Base-by-base conservation (phyloP, 768 basidiomycete genomes). In the Agaricus sinodeliciosus region DNA sequence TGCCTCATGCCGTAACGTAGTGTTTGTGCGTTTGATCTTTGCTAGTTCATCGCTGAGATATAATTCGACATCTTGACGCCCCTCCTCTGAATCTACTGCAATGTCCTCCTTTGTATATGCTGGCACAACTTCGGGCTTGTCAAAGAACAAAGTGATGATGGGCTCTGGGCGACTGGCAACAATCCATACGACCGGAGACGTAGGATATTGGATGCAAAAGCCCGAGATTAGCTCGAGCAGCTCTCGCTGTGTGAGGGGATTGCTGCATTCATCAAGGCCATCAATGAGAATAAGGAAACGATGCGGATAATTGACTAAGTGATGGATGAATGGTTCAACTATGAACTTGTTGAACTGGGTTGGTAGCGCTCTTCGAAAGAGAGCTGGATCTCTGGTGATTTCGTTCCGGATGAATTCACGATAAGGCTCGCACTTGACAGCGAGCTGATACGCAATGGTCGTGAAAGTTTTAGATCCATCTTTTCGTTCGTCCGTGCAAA, bases 81-180 rank as follows among this genome's bases (percentile, higher is more conserved):
- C 55, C 11, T 56, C 49, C 6, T 58, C 31, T 7, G 56, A 51
- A 35, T 56, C 52, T 9, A 46, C 43, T 12, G 45, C 47, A 0
- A 51, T 48, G 12, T 34, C 18, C 4, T 60, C 39, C 12, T 34
- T 22, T 15, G 37, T 18, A 9, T 51, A 55, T 11, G 41, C 47
- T 4, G 42, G 5, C 16, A 19, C 16, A 0, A 51, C 22, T 12
- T 27, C 11, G n/a, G 27, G 12, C 2, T 13, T 26, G 41, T 43
- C 9, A 25, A 65, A 63, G 2, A 31, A 37, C 0, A 47, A 36
- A 4, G 40, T 34, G 8, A 68, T 59, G n/a, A 60, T 51, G 5
- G 57, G 46, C 42, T 68, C 68, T 9, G 66, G 63, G 0, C 68
- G 56, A 43, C 64, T 65, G 6, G 59, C 52, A 27, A 69, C 59